Evolutionary conservation across 2,329 filamentous ascomycete genomes (phyloP), one percentile per base, ranked within the genome.

Genomic region (Apiospora rasikravindrae): DNA sequence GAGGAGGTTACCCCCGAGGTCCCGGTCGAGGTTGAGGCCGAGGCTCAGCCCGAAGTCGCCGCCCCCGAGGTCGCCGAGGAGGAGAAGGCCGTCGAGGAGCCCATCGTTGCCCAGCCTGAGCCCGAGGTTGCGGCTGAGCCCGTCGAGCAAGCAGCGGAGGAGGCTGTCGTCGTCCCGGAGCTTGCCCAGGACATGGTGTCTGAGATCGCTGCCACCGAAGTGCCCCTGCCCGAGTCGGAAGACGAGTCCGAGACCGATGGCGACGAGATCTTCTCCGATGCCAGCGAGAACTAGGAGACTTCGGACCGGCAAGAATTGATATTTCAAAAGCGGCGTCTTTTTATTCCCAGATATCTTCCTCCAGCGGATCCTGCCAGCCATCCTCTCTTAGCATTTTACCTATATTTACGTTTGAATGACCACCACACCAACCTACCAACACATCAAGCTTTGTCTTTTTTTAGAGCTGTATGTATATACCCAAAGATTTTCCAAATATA

Each of bases 371-470:
- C 13, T 11, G 26, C 29, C 14, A 10, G n/a, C n/a, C n/a, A 8
- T 29, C 26, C 11, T 40, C 33, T n/a, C n/a, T 3, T 40, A 40
- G 19, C 33, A 37, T 42, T 42, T 42, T 42, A 40, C 57, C 57
- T 40, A 61, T 33, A 53, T 22, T 64, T 40, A 64, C 57, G 57
- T 64, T 64, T 64, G 57, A 64, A 64, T 64, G 57, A 64, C 57
- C 57, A 37, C 29, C 26, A 11, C 16, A 53, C 53, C 53, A 14
- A 14, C 44, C 14, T 19, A 19, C 16, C 53, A n/a, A 61, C 53
- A 37, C 19, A 40, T n/a, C 4, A 61, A 22, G 33, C 33, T 37
- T 37, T n/a, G 8, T n/a, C 16, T 37, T 47, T 37, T 40, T 24
- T 40, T n/a, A 19, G 37, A 61, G 57, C 57, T 64, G 57, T 64